Percentiles rank a stretch among this genome's conserved stretches.
These are phyloP conservation scores for Pythium phragmiticola DNA, from an alignment of 352 stramenopile genomes.

Conservation along the genomic window DNA sequence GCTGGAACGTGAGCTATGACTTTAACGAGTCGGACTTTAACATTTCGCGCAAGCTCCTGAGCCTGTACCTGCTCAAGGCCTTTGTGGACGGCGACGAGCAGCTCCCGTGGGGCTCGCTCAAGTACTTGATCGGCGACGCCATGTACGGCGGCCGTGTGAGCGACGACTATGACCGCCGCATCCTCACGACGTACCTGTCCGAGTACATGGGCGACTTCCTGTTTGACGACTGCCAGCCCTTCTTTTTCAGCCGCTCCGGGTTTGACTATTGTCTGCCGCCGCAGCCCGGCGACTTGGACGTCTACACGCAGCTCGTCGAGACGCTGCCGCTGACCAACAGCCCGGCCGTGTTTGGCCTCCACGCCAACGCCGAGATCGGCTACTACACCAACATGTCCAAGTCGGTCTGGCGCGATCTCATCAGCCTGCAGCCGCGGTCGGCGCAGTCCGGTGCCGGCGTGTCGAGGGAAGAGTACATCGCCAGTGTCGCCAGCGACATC, in stretches of 20 bases:
- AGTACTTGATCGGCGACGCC: conserved; percentile 95
- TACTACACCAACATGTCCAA: conserved; percentile 96
- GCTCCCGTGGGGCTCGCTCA: conserved; percentile 92
- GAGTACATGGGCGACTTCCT: conserved; percentile 98
- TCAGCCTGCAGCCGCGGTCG: conserved; percentile 90
- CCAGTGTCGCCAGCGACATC: conserved; percentile 88
- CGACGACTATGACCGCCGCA: conserved; percentile 95
- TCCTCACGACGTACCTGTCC: conserved; percentile 91
- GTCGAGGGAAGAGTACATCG: conserved; percentile 94
- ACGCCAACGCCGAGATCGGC: conserved; percentile 96
- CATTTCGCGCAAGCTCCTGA: conserved; percentile 90
- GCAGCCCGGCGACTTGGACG: conserved; percentile 57
- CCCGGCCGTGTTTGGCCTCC: conserved; percentile 94
- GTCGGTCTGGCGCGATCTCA: conserved; percentile 92
- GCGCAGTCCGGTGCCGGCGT: conserved; percentile 68
- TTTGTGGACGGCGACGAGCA: conserved; percentile 92
- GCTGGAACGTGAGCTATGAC: conserved; percentile 97
- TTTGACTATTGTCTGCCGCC: conserved; percentile 90
- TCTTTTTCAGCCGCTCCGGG: conserved; percentile 93
- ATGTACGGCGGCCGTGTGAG: conserved; percentile 97
- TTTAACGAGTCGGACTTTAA: conserved; percentile 97
- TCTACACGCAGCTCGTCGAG: conserved; percentile 87
- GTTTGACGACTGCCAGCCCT: conserved; percentile 93
- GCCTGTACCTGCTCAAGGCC: conserved; percentile 93
- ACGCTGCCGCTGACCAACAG: conserved; percentile 92